phyloP scores from a whole-genome alignment of 2,329 filamentous ascomycete species.

The Geosmithia putterillii region DNA sequence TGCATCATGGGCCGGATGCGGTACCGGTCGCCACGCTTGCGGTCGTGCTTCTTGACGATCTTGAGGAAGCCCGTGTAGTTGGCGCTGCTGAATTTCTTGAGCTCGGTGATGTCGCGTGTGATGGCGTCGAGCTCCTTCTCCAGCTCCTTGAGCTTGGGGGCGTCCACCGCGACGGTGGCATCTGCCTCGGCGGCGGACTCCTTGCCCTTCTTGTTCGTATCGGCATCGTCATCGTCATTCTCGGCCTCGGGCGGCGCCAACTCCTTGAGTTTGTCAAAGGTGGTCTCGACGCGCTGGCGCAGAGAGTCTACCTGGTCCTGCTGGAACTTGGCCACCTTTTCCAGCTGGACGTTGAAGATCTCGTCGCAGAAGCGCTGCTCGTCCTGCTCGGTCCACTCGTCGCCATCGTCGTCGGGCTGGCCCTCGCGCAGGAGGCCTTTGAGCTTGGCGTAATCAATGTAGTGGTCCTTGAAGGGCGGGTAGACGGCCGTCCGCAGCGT shows the following conservation, averaged over 20 bases:
- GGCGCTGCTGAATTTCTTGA: constrained; percentile 89
- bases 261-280: constrained; percentile 64
- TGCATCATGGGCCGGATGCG: constrained; percentile 85
- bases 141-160: constrained; percentile 53
- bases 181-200: constrained; percentile 28
- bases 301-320: constrained; percentile 55
- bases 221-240: constrained; percentile 8
- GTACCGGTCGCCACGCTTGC: constrained; percentile 77
- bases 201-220: neutral
- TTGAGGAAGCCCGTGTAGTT: constrained; percentile 98
- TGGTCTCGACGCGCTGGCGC: constrained; percentile 38
- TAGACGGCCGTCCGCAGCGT: constrained; percentile 74
- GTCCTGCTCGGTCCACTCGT: constrained; percentile 83
- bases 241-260: constrained; percentile 52
- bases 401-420: constrained; percentile 40
- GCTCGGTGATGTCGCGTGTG: constrained; percentile 80
- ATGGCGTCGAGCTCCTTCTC: constrained; percentile 74
- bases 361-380: constrained; percentile 92
- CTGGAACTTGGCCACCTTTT: constrained; percentile 90
- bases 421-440: constrained; percentile 81
- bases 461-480: constrained; percentile 79
- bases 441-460: constrained; percentile 91
- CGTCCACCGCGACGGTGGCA: constrained; percentile 25
- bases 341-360: constrained; percentile 84
- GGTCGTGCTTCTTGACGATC: constrained; percentile 98